Conservation (phyloP, 2,329 filamentous ascomycete genomes). For the Chrysoporthe cubensis region DNA sequence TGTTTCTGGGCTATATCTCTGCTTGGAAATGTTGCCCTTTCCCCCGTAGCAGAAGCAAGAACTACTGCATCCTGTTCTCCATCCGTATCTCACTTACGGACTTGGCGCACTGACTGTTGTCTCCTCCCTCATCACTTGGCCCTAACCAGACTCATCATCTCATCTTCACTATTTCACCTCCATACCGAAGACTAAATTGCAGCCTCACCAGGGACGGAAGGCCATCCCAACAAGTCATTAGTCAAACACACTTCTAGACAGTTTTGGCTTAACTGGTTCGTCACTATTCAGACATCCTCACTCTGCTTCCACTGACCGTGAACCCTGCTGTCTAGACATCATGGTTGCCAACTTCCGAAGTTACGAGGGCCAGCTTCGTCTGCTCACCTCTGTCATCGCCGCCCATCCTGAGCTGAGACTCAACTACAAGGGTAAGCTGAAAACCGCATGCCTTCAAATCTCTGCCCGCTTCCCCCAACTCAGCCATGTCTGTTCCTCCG, state of each 20-base stretch:
- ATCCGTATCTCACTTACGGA: not conserved
- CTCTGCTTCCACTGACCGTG: not conserved
- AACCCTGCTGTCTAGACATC: not conserved
- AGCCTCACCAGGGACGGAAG: not conserved
- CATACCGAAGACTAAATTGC: not conserved
- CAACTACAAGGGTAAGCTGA: constrained; percentile 63
- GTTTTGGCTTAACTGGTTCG: not conserved
- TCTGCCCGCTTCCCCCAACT: not conserved
- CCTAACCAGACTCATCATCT: not conserved
- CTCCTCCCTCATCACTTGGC: not conserved
- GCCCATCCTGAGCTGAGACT: constrained; percentile 58
- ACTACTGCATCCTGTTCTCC: not conserved
- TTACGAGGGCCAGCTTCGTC: constrained; percentile 63
- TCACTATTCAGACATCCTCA: not conserved
- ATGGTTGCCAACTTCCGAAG: constrained; percentile 64
- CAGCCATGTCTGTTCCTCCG: not conserved
- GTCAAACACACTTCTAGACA: not conserved
- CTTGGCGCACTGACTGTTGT: not conserved
- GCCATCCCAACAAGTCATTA: not conserved
- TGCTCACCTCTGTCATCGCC: constrained; percentile 64
- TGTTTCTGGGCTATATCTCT: not conserved
- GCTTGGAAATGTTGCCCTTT: not conserved
- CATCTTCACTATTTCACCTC: not conserved
- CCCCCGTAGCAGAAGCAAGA: not conserved
- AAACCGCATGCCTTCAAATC: not conserved